Evolutionary conservation across 169 alveolate genomes (phyloP).

Genomic region (Perkinsus olseni): DNA sequence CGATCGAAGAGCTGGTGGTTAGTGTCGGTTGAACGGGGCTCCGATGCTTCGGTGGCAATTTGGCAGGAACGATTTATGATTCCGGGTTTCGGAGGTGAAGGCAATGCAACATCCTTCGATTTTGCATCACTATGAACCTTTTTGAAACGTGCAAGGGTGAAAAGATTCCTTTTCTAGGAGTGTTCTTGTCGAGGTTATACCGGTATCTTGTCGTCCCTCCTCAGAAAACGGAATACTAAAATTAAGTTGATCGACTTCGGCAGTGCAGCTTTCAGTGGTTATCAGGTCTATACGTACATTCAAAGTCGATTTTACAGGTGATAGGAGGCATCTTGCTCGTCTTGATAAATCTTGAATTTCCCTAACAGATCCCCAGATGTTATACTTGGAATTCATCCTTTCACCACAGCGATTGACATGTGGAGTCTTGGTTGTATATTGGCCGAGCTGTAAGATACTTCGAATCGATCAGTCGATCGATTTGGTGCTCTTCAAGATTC

Average conservation of each 20-base stretch:
- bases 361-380: conserved; percentile 85
- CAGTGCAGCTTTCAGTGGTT: conserved; percentile 51
- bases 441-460: not conserved
- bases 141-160: no score
- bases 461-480: not conserved
- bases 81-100: no score
- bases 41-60: no score
- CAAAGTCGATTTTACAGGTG: conserved; percentile 69
- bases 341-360: not conserved
- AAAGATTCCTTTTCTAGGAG: no score
- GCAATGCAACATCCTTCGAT: no score
- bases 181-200: no score
- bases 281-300: conserved; percentile 57
- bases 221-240: conserved; percentile 38
- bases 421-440: conserved; percentile 61
- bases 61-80: no score
- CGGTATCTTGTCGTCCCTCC: conserved; percentile 26
- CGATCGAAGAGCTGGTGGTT: no score
- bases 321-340: not conserved
- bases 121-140: no score
- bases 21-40: no score
- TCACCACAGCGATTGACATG: conserved; percentile 86
- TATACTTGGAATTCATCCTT: conserved; percentile 80
- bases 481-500: not conserved
- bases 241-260: conserved; percentile 71